phyloP scores from a whole-genome alignment of 306 rosid species.

The Cicer cuneatum region DNA sequence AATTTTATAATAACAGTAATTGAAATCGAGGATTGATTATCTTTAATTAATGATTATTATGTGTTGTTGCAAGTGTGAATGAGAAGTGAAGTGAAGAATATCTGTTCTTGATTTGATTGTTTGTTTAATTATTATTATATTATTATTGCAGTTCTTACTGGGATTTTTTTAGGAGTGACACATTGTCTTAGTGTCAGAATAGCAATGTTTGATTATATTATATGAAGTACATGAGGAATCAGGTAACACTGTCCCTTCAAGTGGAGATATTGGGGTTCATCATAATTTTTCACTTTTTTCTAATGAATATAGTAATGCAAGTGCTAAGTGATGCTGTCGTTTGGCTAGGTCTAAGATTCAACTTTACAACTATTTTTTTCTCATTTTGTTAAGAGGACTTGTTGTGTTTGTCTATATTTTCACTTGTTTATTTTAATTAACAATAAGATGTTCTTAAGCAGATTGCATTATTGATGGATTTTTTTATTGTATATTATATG shows the following conservation, averaged over 20 bases:
- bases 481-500: conserved; percentile 46
- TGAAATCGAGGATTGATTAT: conserved; percentile 54
- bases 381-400: conserved; percentile 50
- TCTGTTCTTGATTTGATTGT: conserved; percentile 65
- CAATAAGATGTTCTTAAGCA: conserved; percentile 41
- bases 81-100: conserved; percentile 66
- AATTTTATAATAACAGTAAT: conserved; percentile 44
- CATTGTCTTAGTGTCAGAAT: conserved; percentile 55
- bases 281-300: conserved; percentile 53
- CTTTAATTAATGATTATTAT: conserved; percentile 41
- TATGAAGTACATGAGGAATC: conserved; percentile 52
- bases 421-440: conserved; percentile 44
- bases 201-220: conserved; percentile 50
- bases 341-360: conserved; percentile 54
- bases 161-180: conserved; percentile 54
- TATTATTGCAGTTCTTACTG: conserved; percentile 46
- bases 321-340: conserved; percentile 55
- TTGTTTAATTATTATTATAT: conserved; percentile 50
- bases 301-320: conserved; percentile 59
- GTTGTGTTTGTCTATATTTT: conserved; percentile 42
- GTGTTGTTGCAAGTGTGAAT: conserved; percentile 63
- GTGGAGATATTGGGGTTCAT: conserved; percentile 63
- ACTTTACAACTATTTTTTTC: conserved; percentile 45
- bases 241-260: conserved; percentile 52
- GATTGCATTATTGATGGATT: conserved; percentile 31